Evolutionary conservation across 805 yeast genomes (phyloP).

Genomic region (Isabelozyma pseudorhagii): DNA sequence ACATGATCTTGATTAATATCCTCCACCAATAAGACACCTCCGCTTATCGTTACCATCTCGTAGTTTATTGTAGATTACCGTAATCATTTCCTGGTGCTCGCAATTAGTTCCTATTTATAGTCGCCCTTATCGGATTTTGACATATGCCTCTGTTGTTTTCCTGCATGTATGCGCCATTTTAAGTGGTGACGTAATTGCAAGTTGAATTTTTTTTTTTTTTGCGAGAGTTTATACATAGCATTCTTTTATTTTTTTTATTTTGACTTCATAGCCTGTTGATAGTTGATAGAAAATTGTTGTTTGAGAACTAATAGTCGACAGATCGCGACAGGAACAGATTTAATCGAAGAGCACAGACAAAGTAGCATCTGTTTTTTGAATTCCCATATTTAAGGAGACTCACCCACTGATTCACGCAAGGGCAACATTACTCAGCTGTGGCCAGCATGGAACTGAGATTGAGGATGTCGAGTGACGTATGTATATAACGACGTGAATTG

Average conservation of each 20-base stretch:
- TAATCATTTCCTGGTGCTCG: not conserved
- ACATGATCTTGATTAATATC: not conserved
- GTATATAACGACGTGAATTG: constrained; percentile 5
- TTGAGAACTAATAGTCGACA: not conserved
- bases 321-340: too few relatives aligned
- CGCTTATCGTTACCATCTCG: not conserved
- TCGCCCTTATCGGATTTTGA: not conserved
- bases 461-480: constrained; percentile 18
- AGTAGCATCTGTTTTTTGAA: not conserved
- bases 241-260: too few relatives aligned
- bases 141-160: not conserved
- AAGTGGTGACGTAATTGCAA: not conserved
- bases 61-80: too few relatives aligned
- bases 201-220: not conserved
- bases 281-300: not conserved
- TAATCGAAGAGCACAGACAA: not conserved
- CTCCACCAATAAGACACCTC: not conserved
- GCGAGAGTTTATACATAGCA: not conserved
- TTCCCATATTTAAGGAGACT: too few relatives aligned
- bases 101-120: not conserved
- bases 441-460: not conserved
- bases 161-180: not conserved
- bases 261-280: not conserved
- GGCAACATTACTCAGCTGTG: not conserved
- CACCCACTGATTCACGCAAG: not conserved